Percentiles rank a stretch among this genome's conserved stretches.
phyloP scores from a whole-genome alignment of 140 eudicot genomes.

The Ambrosia hybrid region DNA sequence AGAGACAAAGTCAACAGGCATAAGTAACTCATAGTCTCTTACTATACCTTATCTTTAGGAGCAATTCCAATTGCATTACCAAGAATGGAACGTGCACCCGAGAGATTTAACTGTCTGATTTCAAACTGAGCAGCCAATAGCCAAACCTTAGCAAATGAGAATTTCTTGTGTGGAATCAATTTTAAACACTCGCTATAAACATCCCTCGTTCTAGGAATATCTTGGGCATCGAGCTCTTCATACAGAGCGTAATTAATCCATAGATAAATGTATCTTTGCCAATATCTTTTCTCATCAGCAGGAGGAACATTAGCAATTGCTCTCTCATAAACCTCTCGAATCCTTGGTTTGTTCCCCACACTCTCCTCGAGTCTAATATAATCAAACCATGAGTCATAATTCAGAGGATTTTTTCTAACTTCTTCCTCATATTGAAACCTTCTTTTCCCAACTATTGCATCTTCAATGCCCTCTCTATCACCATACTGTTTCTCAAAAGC shows the following conservation, averaged over 20 bases:
- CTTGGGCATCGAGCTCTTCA: slow-evolving; percentile 85
- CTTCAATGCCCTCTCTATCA: slow-evolving; percentile 86
- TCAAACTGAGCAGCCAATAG: slow-evolving; percentile 93
- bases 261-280: slow-evolving; percentile 86
- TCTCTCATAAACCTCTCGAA: slow-evolving; percentile 79
- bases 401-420: slow-evolving; percentile 78
- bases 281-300: slow-evolving; percentile 88
- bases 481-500: slow-evolving; percentile 97
- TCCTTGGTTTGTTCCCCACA: slow-evolving; percentile 54
- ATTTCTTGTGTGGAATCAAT: slow-evolving; percentile 74
- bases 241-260: slow-evolving; percentile 84
- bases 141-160: slow-evolving; percentile 94
- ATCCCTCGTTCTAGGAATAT: slow-evolving; percentile 57
- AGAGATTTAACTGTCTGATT: slow-evolving; percentile 74
- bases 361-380: slow-evolving; percentile 79
- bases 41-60: slow-evolving; percentile 82
- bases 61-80: slow-evolving; percentile 94
- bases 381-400: slow-evolving; percentile 92
- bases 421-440: slow-evolving; percentile 94
- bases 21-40: slow-evolving; percentile 3
- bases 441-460: slow-evolving; percentile 89
- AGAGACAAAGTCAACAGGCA: background rate
- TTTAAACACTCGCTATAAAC: slow-evolving; percentile 74
- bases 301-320: slow-evolving; percentile 91
- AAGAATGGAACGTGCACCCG: slow-evolving; percentile 67